Conservation (phyloP, 163 green algal genomes). For the Prototheca wickerhamii region DNA sequence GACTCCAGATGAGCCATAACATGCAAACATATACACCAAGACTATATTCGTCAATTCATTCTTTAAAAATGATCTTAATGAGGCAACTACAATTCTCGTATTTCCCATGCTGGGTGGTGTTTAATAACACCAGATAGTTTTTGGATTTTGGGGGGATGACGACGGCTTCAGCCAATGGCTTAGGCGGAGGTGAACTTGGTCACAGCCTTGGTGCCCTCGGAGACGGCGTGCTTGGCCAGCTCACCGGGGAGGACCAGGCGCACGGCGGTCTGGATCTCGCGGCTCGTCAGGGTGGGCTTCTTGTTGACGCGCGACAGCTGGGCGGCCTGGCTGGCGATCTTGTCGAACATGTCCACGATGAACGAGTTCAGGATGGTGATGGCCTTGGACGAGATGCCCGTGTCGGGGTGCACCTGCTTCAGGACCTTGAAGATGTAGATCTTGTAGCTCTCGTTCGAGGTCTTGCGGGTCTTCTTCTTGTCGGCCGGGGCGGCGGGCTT, state of each 20-base stretch:
- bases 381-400: slow-evolving; percentile 64
- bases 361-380: slow-evolving; percentile 50
- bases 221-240: slow-evolving; percentile 84
- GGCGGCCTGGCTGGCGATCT: slow-evolving; percentile 45
- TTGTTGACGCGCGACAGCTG: slow-evolving; percentile 32
- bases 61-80: background rate
- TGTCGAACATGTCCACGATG: slow-evolving; percentile 31
- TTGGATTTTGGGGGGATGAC: too few species aligned
- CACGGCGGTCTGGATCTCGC: slow-evolving; percentile 43
- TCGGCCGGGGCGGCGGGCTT: slow-evolving; percentile 1
- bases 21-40: too few species aligned
- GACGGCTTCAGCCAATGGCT: too few species aligned
- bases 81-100: too few species aligned
- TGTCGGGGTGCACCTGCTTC: slow-evolving; percentile 79
- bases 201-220: slow-evolving; percentile 59
- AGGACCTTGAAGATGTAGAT: slow-evolving; percentile 45
- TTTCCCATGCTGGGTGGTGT: too few species aligned
- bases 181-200: slow-evolving; percentile 46
- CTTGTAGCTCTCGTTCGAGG: background rate
- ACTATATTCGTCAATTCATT: too few species aligned
- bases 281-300: slow-evolving; percentile 37
- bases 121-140: slow-evolving; percentile 1
- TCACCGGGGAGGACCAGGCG: slow-evolving; percentile 74
- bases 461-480: slow-evolving; percentile 3
- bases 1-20: too few species aligned